phyloP scores from a whole-genome alignment of 495 filamentous ascomycete genomes.

The Penicillium bialowiezense region DNA sequence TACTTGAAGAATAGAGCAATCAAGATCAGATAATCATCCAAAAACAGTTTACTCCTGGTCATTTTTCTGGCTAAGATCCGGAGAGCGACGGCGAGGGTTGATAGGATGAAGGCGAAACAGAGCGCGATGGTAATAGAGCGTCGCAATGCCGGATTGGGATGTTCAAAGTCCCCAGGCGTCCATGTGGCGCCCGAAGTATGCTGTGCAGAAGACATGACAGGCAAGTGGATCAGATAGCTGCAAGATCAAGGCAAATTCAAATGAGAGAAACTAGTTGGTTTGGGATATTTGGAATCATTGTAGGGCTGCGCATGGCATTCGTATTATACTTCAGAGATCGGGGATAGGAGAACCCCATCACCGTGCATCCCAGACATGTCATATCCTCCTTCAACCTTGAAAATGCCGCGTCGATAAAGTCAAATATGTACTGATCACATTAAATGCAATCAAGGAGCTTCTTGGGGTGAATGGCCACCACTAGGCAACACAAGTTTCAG shows the following conservation, averaged over 20 bases:
- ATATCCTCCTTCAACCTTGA: conserved; percentile 5
- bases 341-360: conserved; percentile 1
- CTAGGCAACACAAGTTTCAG: conserved; percentile 1
- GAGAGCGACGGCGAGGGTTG: conserved; percentile 28
- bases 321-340: conserved; percentile 12
- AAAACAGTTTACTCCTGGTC: conserved; percentile 21
- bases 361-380: conserved; percentile 11
- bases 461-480: background rate
- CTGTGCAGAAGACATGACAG: conserved; percentile 18
- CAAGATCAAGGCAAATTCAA: conserved; percentile 6
- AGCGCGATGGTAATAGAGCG: conserved; percentile 27
- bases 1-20: conserved; percentile 37
- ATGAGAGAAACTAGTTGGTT: conserved; percentile 13
- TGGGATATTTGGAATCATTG: conserved; percentile 24
- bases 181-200: conserved; percentile 13
- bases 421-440: conserved; percentile 7
- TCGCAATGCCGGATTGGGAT: conserved; percentile 23
- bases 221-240: background rate
- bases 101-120: conserved; percentile 28
- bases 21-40: conserved; percentile 41
- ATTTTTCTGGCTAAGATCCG: conserved; percentile 27
- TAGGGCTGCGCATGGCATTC: background rate
- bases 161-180: conserved; percentile 20
- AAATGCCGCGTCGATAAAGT: conserved; percentile 1
- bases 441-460: background rate